Conservation (phyloP, 192 early-diverging fungal species). For the Podila horticola region DNA sequence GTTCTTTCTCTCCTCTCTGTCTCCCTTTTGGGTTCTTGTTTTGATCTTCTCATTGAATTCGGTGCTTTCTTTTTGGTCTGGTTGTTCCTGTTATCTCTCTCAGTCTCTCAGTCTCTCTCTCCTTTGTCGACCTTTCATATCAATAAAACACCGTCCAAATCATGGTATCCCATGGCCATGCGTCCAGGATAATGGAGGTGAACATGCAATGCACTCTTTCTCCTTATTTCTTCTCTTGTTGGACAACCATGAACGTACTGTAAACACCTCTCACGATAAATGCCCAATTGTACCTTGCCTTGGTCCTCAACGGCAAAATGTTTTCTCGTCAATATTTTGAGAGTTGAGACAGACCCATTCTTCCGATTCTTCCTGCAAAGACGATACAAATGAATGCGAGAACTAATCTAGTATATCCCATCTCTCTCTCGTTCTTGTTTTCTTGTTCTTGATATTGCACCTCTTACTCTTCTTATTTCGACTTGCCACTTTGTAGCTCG, state of each 20-base stretch:
- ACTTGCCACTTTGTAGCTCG: conserved; percentile 9
- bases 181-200: too few species aligned
- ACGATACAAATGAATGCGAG: too few species aligned
- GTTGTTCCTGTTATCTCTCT: background rate
- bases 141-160: background rate
- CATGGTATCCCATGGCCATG: too few species aligned
- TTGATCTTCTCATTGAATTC: background rate
- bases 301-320: too few species aligned
- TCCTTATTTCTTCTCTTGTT: background rate
- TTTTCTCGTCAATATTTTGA: too few species aligned
- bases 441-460: background rate
- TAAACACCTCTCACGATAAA: background rate
- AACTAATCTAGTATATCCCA: background rate
- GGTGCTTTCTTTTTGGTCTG: background rate
- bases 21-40: background rate
- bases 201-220: background rate
- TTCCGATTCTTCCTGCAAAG: too few species aligned
- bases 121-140: background rate
- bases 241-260: background rate
- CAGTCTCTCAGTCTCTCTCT: background rate
- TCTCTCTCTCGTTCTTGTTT: background rate
- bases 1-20: conserved; percentile 1
- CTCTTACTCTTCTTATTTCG: background rate
- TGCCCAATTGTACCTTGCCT: background rate
- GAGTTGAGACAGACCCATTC: too few species aligned